These are phyloP conservation scores for Chrysoporthe austroafricana DNA, from an alignment of 2,329 filamentous ascomycete genomes.

Conservation along the genomic window DNA sequence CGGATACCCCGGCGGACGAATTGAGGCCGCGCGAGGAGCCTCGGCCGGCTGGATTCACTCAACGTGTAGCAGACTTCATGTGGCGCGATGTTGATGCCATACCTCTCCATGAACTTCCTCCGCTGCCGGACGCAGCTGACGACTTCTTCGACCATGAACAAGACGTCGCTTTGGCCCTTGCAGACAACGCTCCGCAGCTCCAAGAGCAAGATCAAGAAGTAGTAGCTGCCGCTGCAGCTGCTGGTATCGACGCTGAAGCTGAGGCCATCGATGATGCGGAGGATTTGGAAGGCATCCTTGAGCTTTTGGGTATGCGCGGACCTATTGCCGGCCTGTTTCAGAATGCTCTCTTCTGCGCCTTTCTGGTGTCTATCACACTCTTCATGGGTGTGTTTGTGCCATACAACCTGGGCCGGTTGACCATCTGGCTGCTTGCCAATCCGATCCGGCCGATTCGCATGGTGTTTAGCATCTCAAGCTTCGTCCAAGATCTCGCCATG, in stretches of 20 bases:
- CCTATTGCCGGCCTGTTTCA: conserved; percentile 88
- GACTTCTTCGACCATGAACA: conserved; percentile 43
- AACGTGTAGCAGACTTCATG: conserved; percentile 61
- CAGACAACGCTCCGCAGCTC: conserved; percentile 32
- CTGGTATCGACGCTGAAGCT: conserved; percentile 73
- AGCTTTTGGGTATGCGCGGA: conserved; percentile 94
- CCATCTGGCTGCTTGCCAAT: conserved; percentile 78
- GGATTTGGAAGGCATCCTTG: conserved; percentile 94
- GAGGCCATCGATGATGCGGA: conserved; percentile 84
- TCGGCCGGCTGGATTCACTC: conserved; percentile 45
- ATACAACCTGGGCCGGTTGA: conserved; percentile 87
- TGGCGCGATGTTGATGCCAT: conserved; percentile 61
- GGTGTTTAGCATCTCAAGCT: conserved; percentile 73
- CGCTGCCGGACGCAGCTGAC: conserved; percentile 46
- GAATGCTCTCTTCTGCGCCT: conserved; percentile 91
- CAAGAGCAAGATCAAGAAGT: conserved; percentile 59
- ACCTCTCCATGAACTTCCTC: conserved; percentile 54
- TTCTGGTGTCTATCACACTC: conserved; percentile 86
- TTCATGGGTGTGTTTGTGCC: conserved; percentile 86
- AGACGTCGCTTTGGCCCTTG: conserved; percentile 33
- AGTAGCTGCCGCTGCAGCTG: conserved; percentile 66
- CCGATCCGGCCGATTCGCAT: conserved; percentile 77
- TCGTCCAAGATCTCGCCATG: conserved; percentile 77
- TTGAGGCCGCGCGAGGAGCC: conserved; percentile 24
- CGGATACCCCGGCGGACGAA: conserved; percentile 12